Percentiles rank a stretch among this genome's conserved stretches.
phyloP scores from a whole-genome alignment of 2,329 filamentous ascomycete species.

The Iodosphaeria phyllophila region DNA sequence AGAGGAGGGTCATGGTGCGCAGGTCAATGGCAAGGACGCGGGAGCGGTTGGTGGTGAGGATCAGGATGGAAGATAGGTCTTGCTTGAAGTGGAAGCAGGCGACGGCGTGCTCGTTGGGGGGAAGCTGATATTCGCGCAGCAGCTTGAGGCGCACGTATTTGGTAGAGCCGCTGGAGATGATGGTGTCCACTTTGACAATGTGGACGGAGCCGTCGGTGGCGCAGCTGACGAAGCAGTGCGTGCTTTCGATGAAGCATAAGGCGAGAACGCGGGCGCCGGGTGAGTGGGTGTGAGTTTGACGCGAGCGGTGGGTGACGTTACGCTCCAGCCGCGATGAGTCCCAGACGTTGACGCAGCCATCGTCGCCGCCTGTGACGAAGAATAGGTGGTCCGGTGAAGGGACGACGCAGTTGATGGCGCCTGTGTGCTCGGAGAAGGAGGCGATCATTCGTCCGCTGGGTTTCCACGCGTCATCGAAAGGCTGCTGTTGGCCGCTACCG shows the following conservation, averaged over 20 bases:
- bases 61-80: conserved; percentile 62
- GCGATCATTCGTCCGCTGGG: conserved; percentile 72
- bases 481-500: conserved; percentile 28
- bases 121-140: conserved; percentile 66
- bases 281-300: conserved; percentile 67
- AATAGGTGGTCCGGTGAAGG: conserved; percentile 83
- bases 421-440: conserved; percentile 74
- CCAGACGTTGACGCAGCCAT: conserved; percentile 84
- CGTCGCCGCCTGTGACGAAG: conserved; percentile 85
- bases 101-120: conserved; percentile 55
- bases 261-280: conserved; percentile 56
- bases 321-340: conserved; percentile 78
- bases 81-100: conserved; percentile 87
- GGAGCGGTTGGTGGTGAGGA: conserved; percentile 74
- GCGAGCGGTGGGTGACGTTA: conserved; percentile 72
- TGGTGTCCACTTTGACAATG: conserved; percentile 60
- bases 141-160: conserved; percentile 64
- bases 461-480: conserved; percentile 59
- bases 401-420: conserved; percentile 62
- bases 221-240: conserved; percentile 82
- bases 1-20: conserved; percentile 68
- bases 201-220: conserved; percentile 81
- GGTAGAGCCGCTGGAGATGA: conserved; percentile 26
- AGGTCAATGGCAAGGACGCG: conserved; percentile 73
- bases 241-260: conserved; percentile 82